phyloP scores from a whole-genome alignment of 805 yeast species.

The Starmerella asiatica region DNA sequence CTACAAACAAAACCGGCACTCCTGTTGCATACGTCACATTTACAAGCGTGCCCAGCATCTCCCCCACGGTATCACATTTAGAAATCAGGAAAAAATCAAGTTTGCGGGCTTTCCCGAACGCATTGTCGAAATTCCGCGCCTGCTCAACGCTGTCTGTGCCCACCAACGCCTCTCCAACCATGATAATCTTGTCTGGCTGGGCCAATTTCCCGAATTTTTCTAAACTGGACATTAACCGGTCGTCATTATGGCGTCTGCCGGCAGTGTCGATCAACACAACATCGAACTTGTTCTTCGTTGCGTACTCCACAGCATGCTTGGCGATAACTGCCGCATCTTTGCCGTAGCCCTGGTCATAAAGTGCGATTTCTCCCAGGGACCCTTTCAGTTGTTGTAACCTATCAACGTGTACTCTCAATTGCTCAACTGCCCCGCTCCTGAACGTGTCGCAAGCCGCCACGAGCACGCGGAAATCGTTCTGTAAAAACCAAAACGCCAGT shows the following conservation, averaged over 20 bases:
- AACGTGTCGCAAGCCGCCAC: conserved; percentile 97
- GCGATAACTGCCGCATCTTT: conserved; percentile 96
- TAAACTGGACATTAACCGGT: conserved; percentile 86
- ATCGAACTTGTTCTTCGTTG: conserved; percentile 55
- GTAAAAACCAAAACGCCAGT: conserved; percentile 87
- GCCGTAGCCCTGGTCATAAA: conserved; percentile 91
- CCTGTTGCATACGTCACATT: conserved; percentile 95
- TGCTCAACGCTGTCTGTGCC: conserved; percentile 96
- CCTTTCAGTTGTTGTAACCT: conserved; percentile 53
- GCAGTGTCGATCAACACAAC: conserved; percentile 93
- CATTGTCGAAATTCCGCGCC: conserved; percentile 82
- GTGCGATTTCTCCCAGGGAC: conserved; percentile 41
- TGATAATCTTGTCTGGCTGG: conserved; percentile 85
- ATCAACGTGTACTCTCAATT: conserved; percentile 81
- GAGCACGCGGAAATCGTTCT: conserved; percentile 71
- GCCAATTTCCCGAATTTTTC: conserved; percentile 94
- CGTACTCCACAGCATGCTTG: conserved; percentile 74
- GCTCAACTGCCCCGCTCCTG: conserved; percentile 98
- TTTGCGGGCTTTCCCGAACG: conserved; percentile 71
- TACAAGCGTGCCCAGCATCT: conserved; percentile 89
- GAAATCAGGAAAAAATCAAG: conserved; percentile 85
- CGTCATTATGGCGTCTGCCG: conserved; percentile 91
- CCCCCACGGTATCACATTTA: conserved; percentile 96
- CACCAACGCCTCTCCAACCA: conserved; percentile 97
- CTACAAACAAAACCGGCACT: conserved; percentile 88